Evolutionary conservation across 75 land plant species (phyloP), one percentile per base, ranked within the genome.

Genomic region (Chamaecyparis obtusa): DNA sequence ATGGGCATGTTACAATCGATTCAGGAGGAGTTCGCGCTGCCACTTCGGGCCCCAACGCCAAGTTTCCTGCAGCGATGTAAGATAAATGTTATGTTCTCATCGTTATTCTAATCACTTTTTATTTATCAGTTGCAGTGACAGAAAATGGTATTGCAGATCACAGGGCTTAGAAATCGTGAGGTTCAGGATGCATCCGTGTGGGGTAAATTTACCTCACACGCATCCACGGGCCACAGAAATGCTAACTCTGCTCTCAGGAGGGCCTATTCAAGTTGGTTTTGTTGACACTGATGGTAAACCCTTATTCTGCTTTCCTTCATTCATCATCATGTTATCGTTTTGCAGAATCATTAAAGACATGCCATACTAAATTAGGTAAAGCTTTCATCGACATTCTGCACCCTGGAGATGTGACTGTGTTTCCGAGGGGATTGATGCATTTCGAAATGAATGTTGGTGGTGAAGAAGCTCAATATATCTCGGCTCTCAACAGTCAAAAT

Each of bases 331-430:
- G 0, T 67, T 67, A 0, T 67, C 5, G 9, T 27, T 67, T 6
- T 67, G n/a, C 24, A 67, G 30, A 6, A 37, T 48, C 7, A 41
- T 5, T 84, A 24, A 24, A 21, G 11, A 17, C 0, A 0, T 13
- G 27, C 55, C 2, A 13, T 49, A 9, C 24, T 24, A 15, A 0
- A 32, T 85, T 46, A 86, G 87, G 88, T 9, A 2, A 33, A 37
- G n/a, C 89, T 9, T 69, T 87, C 39, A 60, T 88, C 39, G 79
- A 85, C 14, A 88, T 88, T 67, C 78, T 88, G 1, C 24, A 86
- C 2, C 89, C 89, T 19, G 89, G 89, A 30, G 89, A 88, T 39
- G 89, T 88, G 7, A 88, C 89, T 17, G 24, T 88, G 9, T 88
- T 88, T 88, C 89, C 89, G 15, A 35, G 89, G 7, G 89, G 88